Evolutionary conservation across 331 rosid species (phyloP), one percentile per base, ranked within the genome.

Genomic region (Erythrophleum ivorense): DNA sequence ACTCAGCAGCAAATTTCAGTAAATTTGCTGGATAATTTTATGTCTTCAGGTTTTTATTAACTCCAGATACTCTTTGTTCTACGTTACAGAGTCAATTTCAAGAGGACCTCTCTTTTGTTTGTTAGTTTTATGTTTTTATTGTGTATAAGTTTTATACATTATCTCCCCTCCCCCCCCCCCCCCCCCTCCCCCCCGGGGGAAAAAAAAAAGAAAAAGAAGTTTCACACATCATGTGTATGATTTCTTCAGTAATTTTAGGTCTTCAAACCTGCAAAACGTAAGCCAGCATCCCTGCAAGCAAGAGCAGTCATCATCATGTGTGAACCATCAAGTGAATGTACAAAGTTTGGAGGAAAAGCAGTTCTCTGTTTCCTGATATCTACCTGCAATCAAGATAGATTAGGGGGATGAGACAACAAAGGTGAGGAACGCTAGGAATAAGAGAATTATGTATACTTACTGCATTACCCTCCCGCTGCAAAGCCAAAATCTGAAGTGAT

Each of bases 241-340:
- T 73, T 49, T 67, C 33, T 19, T 64, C 34, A 57, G 77, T 16
- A 34, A 65, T 54, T 24, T 52, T 34, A 41, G 10, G 1, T 40
- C 24, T 77, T 81, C 87, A 70, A 91, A 93, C 97, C 98, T 89
- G 98, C 98, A 89, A 91, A 93, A 80, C 90, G 87, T 76, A 91
- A 82, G 84, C 94, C 93, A 46, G 93, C 88, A 45, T 93, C 93
- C 78, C 89, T 89, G 86, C 98, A 91, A 82, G 93, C 94, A 69
- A 93, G 89, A 70, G 98, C 98, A 71, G 97, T 93, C 92, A 93
- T 84, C 98, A 93, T 93, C 98, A 91, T 93, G 83, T 91, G 98
- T 14, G 97, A 84, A 82, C 97, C 91, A 24, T 93, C 98, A 67
- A 93, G 91, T 18, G 97, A 93, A 87, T 93, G 94, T 38, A 93